phyloP scores from a whole-genome alignment of 2,329 filamentous ascomycete species.

The Apiospora kogelbergensis region DNA sequence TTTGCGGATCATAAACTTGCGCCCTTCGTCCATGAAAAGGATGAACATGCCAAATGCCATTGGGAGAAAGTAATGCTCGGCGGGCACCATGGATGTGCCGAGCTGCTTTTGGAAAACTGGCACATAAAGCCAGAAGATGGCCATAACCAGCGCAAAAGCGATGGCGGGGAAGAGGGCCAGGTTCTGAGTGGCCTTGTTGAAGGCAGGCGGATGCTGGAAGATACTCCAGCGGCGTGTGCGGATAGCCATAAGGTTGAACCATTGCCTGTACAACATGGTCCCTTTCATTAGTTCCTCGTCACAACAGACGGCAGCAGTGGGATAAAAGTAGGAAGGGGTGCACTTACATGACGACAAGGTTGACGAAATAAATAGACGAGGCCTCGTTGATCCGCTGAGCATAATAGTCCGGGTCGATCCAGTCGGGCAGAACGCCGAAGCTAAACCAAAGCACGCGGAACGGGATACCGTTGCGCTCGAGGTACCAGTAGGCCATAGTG shows the following conservation, averaged over 20 bases:
- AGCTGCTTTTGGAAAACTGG: conserved; percentile 62
- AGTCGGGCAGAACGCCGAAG: conserved; percentile 54
- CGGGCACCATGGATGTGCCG: conserved; percentile 62
- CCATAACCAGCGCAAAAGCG: conserved; percentile 66
- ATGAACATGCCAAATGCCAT: conserved; percentile 67
- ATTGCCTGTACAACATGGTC: conserved; percentile 47
- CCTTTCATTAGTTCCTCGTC: neutral
- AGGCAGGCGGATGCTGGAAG: conserved; percentile 69
- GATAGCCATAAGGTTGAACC: conserved; percentile 72
- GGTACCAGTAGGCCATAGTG: conserved; percentile 67
- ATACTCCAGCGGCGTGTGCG: conserved; percentile 66
- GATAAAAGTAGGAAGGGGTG: neutral
- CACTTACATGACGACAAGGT: conserved; percentile 71
- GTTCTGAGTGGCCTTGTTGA: conserved; percentile 66
- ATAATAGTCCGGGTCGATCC: conserved; percentile 42
- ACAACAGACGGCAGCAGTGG: neutral
- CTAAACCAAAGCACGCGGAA: conserved; percentile 68
- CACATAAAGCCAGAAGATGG: conserved; percentile 70
- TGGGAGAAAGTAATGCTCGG: conserved; percentile 76
- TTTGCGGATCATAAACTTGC: conserved; percentile 62
- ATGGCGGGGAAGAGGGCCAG: conserved; percentile 70
- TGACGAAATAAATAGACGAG: conserved; percentile 77
- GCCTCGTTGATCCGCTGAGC: conserved; percentile 61
- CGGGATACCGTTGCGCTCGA: conserved; percentile 57
- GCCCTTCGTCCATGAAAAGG: conserved; percentile 63